Conservation (phyloP, 768 basidiomycete species). For the Suillus variegatus region DNA sequence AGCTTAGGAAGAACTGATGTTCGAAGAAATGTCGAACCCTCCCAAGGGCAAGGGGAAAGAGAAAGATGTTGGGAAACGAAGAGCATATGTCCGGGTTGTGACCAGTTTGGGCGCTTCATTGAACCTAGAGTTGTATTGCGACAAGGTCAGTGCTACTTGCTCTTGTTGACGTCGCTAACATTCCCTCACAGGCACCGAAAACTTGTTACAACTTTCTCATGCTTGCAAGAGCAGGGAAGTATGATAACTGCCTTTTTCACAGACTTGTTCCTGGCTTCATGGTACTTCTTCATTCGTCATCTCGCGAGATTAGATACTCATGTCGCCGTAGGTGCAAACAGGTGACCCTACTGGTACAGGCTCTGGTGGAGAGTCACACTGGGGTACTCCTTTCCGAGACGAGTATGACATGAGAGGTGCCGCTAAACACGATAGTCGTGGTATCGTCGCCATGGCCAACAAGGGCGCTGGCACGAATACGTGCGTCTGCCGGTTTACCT, state of each 20-base stretch:
- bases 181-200: constrained; percentile 77
- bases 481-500: constrained; percentile 34
- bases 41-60: constrained; percentile 89
- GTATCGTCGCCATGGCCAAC: constrained; percentile 93
- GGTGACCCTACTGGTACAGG: constrained; percentile 98
- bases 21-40: constrained; percentile 84
- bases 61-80: constrained; percentile 86
- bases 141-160: constrained; percentile 57
- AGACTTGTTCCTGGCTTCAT: constrained; percentile 94
- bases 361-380: constrained; percentile 86
- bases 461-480: constrained; percentile 90
- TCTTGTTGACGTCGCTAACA: neutral
- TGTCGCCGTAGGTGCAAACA: constrained; percentile 76
- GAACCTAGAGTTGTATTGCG: constrained; percentile 85
- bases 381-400: constrained; percentile 96
- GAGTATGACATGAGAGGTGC: constrained; percentile 89
- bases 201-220: constrained; percentile 98
- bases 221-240: constrained; percentile 89
- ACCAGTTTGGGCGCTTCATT: constrained; percentile 89
- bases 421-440: constrained; percentile 83
- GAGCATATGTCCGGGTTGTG: constrained; percentile 94
- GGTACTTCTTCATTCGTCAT: constrained; percentile 44
- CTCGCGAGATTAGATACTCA: constrained; percentile 10
- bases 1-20: constrained; percentile 91
- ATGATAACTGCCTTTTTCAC: constrained; percentile 89